Evolutionary conservation across 805 yeast genomes (phyloP).

Genomic region (Hanseniaspora lindneri): DNA sequence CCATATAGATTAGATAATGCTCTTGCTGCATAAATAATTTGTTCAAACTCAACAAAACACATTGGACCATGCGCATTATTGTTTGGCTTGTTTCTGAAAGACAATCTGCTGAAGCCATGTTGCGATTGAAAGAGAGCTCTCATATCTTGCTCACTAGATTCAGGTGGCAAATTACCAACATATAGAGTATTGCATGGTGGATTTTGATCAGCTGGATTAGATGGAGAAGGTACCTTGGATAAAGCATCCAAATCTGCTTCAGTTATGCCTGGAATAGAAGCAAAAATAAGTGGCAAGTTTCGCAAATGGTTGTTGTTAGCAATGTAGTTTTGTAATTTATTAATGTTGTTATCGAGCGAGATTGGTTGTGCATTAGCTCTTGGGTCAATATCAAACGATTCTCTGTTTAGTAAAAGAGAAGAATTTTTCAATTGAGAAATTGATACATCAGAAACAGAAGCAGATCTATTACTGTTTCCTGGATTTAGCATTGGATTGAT

Average conservation of each 20-base stretch:
- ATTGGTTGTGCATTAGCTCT: conserved; percentile 11
- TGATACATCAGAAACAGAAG: neutral
- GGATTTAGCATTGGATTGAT: neutral
- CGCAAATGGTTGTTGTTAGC: conserved; percentile 11
- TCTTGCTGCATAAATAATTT: conserved; percentile 82
- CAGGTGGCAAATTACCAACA: conserved; percentile 95
- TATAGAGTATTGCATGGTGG: conserved; percentile 97
- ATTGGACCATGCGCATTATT: conserved; percentile 81
- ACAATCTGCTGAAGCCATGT: conserved; percentile 81
- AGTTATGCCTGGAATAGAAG: conserved; percentile 25
- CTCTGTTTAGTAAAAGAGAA: conserved; percentile 2
- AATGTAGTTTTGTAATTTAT: conserved; percentile 7
- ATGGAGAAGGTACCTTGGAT: conserved; percentile 79
- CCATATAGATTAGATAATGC: conserved; percentile 93
- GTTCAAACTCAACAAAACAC: conserved; percentile 99
- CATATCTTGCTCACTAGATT: conserved; percentile 87
- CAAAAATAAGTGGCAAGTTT: conserved; percentile 18
- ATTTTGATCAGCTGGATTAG: conserved; percentile 97
- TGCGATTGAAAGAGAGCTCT: conserved; percentile 78
- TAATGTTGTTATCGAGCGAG: conserved; percentile 3
- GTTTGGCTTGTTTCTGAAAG: conserved; percentile 67
- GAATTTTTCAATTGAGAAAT: conserved; percentile 6
- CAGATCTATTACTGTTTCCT: neutral
- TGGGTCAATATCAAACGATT: conserved; percentile 11
- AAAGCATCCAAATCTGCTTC: conserved; percentile 56